phyloP scores from a whole-genome alignment of 768 basidiomycete species.

The Lentinula raphanica region DNA sequence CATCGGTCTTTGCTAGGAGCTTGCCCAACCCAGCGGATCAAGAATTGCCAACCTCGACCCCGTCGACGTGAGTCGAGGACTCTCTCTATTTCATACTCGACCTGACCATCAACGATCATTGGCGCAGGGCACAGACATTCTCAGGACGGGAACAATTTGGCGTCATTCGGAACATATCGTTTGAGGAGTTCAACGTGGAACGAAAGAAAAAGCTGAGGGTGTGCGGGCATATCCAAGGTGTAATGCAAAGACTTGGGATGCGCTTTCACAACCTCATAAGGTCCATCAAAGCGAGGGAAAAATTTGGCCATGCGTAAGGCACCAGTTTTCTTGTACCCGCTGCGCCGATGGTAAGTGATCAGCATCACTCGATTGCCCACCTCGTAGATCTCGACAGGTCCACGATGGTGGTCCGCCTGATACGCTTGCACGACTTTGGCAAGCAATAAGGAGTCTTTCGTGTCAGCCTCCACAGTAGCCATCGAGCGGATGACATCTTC shows the following conservation, averaged over 20 bases:
- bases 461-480: background rate
- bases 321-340: slow-evolving; percentile 15
- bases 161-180: slow-evolving; percentile 17
- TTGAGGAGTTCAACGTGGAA: slow-evolving; percentile 24
- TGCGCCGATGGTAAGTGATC: slow-evolving; percentile 15
- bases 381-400: slow-evolving; percentile 10
- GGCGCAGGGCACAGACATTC: slow-evolving; percentile 8
- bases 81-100: slow-evolving; percentile 16
- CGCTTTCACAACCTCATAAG: slow-evolving; percentile 16
- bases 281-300: slow-evolving; percentile 31
- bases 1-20: slow-evolving; percentile 14
- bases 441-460: slow-evolving; percentile 12
- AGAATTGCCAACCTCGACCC: slow-evolving; percentile 20
- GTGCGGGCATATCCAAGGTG: slow-evolving; percentile 14
- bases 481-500: background rate
- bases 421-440: slow-evolving; percentile 9
- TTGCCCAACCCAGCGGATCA: slow-evolving; percentile 20
- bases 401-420: slow-evolving; percentile 15
- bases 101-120: slow-evolving; percentile 11
- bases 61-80: slow-evolving; percentile 16
- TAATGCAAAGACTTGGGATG: slow-evolving; percentile 8
- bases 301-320: slow-evolving; percentile 23
- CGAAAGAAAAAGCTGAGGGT: slow-evolving; percentile 13
- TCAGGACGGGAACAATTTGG: slow-evolving; percentile 18
- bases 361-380: slow-evolving; percentile 22